Evolutionary conservation across 768 basidiomycete species (phyloP).

Genomic region (Boletus huronensis): DNA sequence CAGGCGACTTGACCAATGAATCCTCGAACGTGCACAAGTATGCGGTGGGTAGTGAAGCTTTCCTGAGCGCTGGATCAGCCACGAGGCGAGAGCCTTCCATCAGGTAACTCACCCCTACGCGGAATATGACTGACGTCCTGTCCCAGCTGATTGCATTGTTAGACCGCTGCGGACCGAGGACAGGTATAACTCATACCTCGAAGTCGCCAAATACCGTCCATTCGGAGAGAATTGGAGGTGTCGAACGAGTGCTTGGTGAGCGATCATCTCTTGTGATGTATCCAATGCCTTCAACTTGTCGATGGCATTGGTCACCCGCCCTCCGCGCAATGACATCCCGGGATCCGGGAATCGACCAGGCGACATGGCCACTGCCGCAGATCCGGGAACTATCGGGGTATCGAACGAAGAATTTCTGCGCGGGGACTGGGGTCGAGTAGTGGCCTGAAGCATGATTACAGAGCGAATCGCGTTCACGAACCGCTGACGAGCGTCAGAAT

Average conservation of each 20-base stretch:
- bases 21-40: slow-evolving; percentile 48
- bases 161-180: not conserved
- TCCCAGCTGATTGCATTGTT: slow-evolving; percentile 41
- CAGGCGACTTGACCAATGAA: slow-evolving; percentile 57
- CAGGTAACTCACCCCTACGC: slow-evolving; percentile 40
- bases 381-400: slow-evolving; percentile 21
- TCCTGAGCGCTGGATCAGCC: slow-evolving; percentile 33
- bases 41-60: slow-evolving; percentile 41
- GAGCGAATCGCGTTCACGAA: slow-evolving; percentile 44
- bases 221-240: slow-evolving; percentile 56
- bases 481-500: slow-evolving; percentile 33
- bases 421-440: slow-evolving; percentile 30
- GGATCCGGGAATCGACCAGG: slow-evolving; percentile 34
- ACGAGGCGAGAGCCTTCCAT: slow-evolving; percentile 5
- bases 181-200: slow-evolving; percentile 37
- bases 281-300: slow-evolving; percentile 41
- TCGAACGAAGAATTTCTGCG: slow-evolving; percentile 31
- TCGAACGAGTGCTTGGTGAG: slow-evolving; percentile 49
- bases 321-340: slow-evolving; percentile 34
- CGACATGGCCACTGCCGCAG: slow-evolving; percentile 25
- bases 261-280: slow-evolving; percentile 40
- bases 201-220: slow-evolving; percentile 51
- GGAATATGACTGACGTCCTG: slow-evolving; percentile 48
- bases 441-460: slow-evolving; percentile 43
- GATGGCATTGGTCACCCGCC: slow-evolving; percentile 39